Evolutionary conservation across 2,329 filamentous ascomycete species (phyloP), one percentile per base, ranked within the genome.

Genomic region (Colletotrichum neosansevieriae): DNA sequence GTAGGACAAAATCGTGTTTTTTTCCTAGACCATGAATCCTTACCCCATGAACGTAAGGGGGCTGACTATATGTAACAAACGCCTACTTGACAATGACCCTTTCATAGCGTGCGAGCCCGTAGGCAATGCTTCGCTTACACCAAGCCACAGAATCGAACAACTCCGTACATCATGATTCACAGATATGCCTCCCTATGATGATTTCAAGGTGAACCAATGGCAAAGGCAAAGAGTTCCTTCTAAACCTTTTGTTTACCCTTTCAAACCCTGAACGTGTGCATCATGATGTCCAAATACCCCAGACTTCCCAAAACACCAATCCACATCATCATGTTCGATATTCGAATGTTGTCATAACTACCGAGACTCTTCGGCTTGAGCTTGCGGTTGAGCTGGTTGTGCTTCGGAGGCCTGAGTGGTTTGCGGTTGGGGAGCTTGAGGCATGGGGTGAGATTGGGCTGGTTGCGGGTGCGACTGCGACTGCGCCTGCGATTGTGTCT

Each of bases 111-210:
- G 67, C 63, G 67, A 67, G 67, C 63, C 67, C 67, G 56, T 67
- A 34, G 67, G 63, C 67, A 61, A 63, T 58, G 63, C 63, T 24
- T 58, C 67, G 67, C 67, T 56, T 29, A 62, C 63, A 67, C 67
- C 62, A 63, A 67, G 51, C 67, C 61, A 68, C 45, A 70, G 64
- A 70, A 71, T 61, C 58, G 53, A 70, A 69, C 59, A 65, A 70
- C 70, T 63, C 70, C 70, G 34, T 62, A 60, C 68, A 70, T 64
- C 62, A 71, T 69, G 60, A 66, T 44, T 61, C 68, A 47, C 60
- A 69, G 12, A 67, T 34, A 45, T 65, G 50, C 57, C 62, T 40
- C 57, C 63, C 40, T 51, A 57, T 67, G 44, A 51, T 67, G 36
- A 67, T 34, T 40, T 42, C 34, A 61, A 64, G 17, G 34, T 62